Percentiles rank a stretch among this genome's conserved stretches.
phyloP scores from a whole-genome alignment of 164 flowering plant genomes.

The Umbilicus rupestris region DNA sequence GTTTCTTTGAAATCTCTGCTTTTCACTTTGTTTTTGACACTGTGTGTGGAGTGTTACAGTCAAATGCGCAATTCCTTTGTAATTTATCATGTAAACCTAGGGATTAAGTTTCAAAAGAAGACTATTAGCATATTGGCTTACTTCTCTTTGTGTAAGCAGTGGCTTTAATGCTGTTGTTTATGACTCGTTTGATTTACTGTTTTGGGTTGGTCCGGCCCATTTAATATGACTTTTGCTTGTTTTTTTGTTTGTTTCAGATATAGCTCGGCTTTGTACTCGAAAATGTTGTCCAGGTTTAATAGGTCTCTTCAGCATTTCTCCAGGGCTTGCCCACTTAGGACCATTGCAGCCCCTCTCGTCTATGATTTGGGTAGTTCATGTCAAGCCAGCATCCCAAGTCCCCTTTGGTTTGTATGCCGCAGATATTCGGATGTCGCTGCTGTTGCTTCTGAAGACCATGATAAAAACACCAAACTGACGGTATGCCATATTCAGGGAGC shows the following conservation, averaged over 20 bases:
- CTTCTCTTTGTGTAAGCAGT: too few relatives aligned
- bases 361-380: not conserved
- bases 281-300: not conserved
- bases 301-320: conserved; percentile 4
- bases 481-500: not conserved
- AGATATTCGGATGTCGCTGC: not conserved
- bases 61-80: too few relatives aligned
- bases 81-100: too few relatives aligned
- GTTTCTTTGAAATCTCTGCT: too few relatives aligned
- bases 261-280: not conserved
- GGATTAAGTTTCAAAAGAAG: too few relatives aligned
- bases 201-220: too few relatives aligned
- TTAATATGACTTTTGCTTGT: not conserved
- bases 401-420: not conserved
- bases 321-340: not conserved
- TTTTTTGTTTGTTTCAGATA: not conserved
- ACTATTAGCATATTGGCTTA: too few relatives aligned
- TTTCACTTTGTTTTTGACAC: too few relatives aligned
- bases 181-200: not conserved
- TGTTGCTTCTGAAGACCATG: not conserved
- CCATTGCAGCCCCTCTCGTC: not conserved
- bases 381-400: not conserved
- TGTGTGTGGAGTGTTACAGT: too few relatives aligned
- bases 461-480: not conserved
- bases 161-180: too few relatives aligned